Conservation (phyloP, 75 land plant species). For the Isoetes taiwanensis region DNA sequence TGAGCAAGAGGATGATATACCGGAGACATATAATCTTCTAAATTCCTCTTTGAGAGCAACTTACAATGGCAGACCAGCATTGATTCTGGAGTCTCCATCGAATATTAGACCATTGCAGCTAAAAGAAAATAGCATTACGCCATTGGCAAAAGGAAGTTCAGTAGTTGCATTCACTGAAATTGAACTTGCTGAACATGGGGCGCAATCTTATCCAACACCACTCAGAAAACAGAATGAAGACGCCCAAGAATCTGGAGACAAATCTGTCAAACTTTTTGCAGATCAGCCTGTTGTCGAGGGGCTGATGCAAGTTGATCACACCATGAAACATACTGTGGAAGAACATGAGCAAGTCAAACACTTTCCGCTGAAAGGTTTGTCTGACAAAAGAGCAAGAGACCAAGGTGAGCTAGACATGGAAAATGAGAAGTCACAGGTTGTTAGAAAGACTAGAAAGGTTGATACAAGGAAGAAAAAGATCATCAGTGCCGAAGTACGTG, state of each 20-base stretch:
- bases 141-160: too few species aligned
- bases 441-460: background rate
- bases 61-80: slow-evolving; percentile 9
- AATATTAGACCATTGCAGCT: too few species aligned
- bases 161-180: background rate
- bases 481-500: slow-evolving; percentile 1
- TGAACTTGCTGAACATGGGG: background rate
- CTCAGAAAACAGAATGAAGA: background rate
- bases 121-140: too few species aligned
- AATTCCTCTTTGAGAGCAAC: slow-evolving; percentile 11
- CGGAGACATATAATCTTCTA: slow-evolving; percentile 5
- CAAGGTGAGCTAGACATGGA: background rate
- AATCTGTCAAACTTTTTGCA: background rate
- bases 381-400: background rate
- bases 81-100: background rate
- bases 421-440: background rate
- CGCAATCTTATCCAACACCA: background rate
- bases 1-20: slow-evolving; percentile 10
- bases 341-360: background rate
- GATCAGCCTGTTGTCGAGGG: background rate
- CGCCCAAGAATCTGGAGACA: background rate
- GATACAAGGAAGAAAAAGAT: background rate
- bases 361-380: background rate
- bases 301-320: background rate
- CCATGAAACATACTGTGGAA: slow-evolving; percentile 8